These are phyloP conservation scores for Sistotremastrum niveocremeum DNA, from an alignment of 768 basidiomycete genomes.

Conservation along the genomic window DNA sequence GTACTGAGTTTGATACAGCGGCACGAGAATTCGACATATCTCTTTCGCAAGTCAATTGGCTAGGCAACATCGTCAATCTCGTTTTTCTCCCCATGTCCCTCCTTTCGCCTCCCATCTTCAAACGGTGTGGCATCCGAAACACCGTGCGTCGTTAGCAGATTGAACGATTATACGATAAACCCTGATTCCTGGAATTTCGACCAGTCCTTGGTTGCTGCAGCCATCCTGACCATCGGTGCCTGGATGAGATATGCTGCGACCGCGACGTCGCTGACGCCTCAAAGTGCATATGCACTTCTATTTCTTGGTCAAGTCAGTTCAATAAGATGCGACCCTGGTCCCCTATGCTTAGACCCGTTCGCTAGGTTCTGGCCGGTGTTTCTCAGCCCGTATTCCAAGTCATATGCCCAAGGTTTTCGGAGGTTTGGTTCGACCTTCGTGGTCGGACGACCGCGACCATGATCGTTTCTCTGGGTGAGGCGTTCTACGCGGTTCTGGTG, in stretches of 20 bases:
- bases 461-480: conserved; percentile 33
- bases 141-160: conserved; percentile 33
- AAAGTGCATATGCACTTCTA: conserved; percentile 48
- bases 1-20: conserved; percentile 22
- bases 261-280: conserved; percentile 32
- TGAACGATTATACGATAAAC: not conserved
- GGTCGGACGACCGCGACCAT: conserved; percentile 72
- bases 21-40: conserved; percentile 52
- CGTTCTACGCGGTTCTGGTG: conserved; percentile 24
- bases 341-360: not conserved
- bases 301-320: conserved; percentile 54
- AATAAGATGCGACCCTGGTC: not conserved
- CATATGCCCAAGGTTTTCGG: conserved; percentile 68
- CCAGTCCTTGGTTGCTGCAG: conserved; percentile 52
- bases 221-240: conserved; percentile 41
- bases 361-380: conserved; percentile 46
- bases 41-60: conserved; percentile 66
- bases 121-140: conserved; percentile 44
- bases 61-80: conserved; percentile 53
- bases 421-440: conserved; percentile 68
- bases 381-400: conserved; percentile 67
- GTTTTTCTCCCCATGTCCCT: conserved; percentile 52
- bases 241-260: conserved; percentile 76
- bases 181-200: not conserved
- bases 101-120: conserved; percentile 41